phyloP scores from a whole-genome alignment of 495 filamentous ascomycete species.

The Sordaria brevicollis region DNA sequence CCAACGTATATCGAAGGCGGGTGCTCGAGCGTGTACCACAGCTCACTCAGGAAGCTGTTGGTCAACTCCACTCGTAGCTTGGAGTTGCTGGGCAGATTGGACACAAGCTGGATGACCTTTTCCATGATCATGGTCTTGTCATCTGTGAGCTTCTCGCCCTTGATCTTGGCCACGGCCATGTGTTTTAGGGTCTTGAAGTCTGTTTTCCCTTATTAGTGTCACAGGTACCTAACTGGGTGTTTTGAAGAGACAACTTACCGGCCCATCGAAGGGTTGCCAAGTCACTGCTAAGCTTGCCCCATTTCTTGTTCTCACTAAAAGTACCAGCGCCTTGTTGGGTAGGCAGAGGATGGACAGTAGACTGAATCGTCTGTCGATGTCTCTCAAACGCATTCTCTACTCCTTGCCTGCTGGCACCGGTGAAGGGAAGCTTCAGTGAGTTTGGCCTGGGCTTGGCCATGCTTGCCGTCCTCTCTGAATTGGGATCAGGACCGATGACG shows the following conservation, averaged over 20 bases:
- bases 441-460: slow-evolving; percentile 15
- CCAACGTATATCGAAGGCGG: slow-evolving; percentile 49
- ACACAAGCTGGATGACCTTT: slow-evolving; percentile 63
- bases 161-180: slow-evolving; percentile 27
- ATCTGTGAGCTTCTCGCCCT: slow-evolving; percentile 45
- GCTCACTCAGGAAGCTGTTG: slow-evolving; percentile 56
- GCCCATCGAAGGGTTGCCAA: slow-evolving; percentile 41
- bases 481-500: not conserved
- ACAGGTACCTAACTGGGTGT: not conserved
- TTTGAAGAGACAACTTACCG: slow-evolving; percentile 16
- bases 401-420: slow-evolving; percentile 25
- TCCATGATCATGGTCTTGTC: slow-evolving; percentile 81
- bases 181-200: slow-evolving; percentile 31
- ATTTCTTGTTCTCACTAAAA: slow-evolving; percentile 20
- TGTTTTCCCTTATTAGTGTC: slow-evolving; percentile 8
- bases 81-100: slow-evolving; percentile 51
- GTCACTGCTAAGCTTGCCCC: slow-evolving; percentile 51
- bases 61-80: slow-evolving; percentile 55
- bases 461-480: slow-evolving; percentile 8
- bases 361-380: slow-evolving; percentile 54
- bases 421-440: slow-evolving; percentile 9
- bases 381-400: slow-evolving; percentile 45
- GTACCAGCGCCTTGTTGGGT: slow-evolving; percentile 55
- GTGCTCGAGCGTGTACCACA: slow-evolving; percentile 55
- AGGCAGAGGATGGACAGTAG: slow-evolving; percentile 54